These are phyloP conservation scores for Tausonia pullulans DNA, from an alignment of 1,284 basidiomycete species.

Conservation along the genomic window DNA sequence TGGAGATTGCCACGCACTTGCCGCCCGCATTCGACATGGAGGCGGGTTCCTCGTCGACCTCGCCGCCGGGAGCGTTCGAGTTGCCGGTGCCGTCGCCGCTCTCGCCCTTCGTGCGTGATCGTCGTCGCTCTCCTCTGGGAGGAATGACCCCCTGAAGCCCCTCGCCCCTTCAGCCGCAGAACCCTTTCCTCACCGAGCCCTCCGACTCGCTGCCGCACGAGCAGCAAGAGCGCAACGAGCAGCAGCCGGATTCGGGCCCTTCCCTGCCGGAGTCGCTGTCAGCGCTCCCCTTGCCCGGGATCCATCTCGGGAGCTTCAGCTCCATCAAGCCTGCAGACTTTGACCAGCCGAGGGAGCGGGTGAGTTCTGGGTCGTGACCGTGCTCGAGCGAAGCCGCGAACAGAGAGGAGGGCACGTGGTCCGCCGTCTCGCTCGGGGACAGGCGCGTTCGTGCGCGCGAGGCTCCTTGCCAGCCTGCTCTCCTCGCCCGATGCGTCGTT, in stretches of 20 bases:
- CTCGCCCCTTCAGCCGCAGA: neutral
- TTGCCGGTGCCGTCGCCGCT: neutral
- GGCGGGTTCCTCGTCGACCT: too few species aligned
- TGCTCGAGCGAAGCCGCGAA: too few species aligned
- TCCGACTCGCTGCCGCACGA: neutral
- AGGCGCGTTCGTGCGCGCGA: neutral
- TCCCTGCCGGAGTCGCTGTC: neutral
- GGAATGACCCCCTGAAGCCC: neutral
- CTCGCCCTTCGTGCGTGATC: neutral
- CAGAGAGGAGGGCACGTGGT: neutral
- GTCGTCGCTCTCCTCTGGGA: neutral
- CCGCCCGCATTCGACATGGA: too few species aligned
- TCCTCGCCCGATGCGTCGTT: neutral
- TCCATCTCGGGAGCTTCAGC: slow-evolving; percentile 3
- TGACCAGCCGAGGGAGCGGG: neutral
- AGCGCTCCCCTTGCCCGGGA: neutral
- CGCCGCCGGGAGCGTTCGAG: too few species aligned
- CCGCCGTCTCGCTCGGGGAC: neutral
- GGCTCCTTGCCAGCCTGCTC: neutral
- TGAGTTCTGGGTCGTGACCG: too few species aligned
- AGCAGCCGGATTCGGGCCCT: neutral
- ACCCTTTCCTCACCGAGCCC: neutral
- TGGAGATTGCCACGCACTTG: too few species aligned
- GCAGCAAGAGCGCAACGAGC: neutral
- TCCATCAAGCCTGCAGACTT: neutral